Evolutionary conservation across 2,329 filamentous ascomycete species (phyloP).

Genomic region (Paraphoma chrysanthemicola): DNA sequence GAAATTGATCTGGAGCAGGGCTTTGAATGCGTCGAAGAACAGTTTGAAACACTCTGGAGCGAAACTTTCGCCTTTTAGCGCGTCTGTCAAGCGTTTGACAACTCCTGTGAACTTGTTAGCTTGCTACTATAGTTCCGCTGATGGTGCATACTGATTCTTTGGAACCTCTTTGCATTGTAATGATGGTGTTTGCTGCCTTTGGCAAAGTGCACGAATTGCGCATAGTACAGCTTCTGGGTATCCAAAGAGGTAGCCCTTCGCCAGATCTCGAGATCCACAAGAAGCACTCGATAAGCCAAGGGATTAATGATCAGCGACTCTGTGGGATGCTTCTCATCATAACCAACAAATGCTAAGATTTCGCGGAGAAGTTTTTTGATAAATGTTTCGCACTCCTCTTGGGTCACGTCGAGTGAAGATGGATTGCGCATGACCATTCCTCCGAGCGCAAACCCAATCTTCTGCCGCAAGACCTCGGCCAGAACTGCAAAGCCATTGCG

Average conservation of each 20-base stretch:
- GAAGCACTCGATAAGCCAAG: constrained; percentile 86
- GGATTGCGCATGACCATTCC: constrained; percentile 59
- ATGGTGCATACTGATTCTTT: constrained; percentile 81
- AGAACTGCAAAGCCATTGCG: constrained; percentile 93
- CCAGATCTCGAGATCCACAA: constrained; percentile 96
- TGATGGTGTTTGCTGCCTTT: constrained; percentile 89
- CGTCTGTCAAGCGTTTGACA: constrained; percentile 87
- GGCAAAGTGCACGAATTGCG: constrained; percentile 87
- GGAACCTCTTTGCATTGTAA: constrained; percentile 87
- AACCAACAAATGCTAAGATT: constrained; percentile 87
- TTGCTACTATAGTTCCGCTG: background rate
- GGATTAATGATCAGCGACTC: constrained; percentile 96
- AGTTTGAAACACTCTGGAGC: constrained; percentile 73
- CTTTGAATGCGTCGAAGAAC: constrained; percentile 80
- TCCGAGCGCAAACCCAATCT: constrained; percentile 65
- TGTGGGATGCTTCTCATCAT: constrained; percentile 77
- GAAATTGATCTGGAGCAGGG: constrained; percentile 79
- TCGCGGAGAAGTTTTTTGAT: constrained; percentile 72
- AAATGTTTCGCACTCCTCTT: constrained; percentile 58
- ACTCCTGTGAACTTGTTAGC: constrained; percentile 66
- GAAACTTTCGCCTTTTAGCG: constrained; percentile 84
- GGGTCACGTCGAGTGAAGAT: constrained; percentile 39
- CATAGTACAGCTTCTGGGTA: constrained; percentile 89
- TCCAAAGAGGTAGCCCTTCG: constrained; percentile 72
- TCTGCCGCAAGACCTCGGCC: constrained; percentile 81